These are phyloP conservation scores for Abrus precatorius DNA, from an alignment of 306 rosid genomes.

Conservation along the genomic window DNA sequence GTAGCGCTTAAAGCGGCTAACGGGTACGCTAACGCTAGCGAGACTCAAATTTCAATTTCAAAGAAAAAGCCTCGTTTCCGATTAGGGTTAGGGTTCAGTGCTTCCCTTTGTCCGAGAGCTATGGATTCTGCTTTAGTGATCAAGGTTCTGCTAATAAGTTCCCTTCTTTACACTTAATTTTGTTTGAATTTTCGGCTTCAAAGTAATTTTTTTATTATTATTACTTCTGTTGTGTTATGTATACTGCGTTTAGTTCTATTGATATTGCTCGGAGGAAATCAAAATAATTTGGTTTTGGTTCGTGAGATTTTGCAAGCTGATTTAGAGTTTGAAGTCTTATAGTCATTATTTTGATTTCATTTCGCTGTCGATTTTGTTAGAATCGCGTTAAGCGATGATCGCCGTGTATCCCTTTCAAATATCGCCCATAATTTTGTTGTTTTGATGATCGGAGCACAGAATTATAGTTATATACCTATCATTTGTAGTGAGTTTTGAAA, in stretches of 20 bases:
- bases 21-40: conserved; percentile 47
- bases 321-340: not conserved
- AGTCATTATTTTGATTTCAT: not conserved
- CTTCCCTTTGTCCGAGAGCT: conserved; percentile 33
- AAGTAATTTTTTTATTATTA: not conserved
- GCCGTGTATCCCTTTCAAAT: not conserved
- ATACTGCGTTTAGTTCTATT: not conserved
- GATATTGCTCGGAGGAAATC: not conserved
- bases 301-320: not conserved
- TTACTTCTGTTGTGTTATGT: not conserved
- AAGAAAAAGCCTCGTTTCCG: not conserved
- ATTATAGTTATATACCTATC: not conserved
- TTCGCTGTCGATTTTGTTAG: not conserved
- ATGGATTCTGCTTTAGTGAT: conserved; percentile 78
- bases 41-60: not conserved
- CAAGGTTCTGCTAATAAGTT: conserved; percentile 66
- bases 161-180: not conserved
- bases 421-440: not conserved
- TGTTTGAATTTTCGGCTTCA: not conserved
- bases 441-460: conserved; percentile 6
- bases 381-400: not conserved
- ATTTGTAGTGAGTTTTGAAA: not conserved
- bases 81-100: conserved; percentile 63
- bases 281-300: not conserved
- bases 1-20: conserved; percentile 51